phyloP scores from a whole-genome alignment of 148 eudicot genomes.

The Amaranthus palmeri region DNA sequence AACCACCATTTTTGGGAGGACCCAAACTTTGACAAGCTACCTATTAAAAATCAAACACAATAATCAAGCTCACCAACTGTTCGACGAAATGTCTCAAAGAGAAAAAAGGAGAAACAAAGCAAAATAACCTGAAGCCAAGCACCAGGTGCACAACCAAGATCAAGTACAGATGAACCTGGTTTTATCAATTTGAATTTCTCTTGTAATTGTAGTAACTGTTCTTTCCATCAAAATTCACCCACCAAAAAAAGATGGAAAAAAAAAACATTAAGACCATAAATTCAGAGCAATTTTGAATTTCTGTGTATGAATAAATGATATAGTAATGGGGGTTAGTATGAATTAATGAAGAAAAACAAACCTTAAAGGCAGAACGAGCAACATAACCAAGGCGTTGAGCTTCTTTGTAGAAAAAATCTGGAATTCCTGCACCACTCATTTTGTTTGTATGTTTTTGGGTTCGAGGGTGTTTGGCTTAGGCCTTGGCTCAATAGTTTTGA shows the following conservation, averaged over 20 bases:
- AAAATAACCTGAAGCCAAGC: conserved; percentile 92
- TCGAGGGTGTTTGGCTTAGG: neutral
- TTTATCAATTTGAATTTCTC: conserved; percentile 74
- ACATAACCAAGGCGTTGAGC: conserved; percentile 96
- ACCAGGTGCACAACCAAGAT: conserved; percentile 99
- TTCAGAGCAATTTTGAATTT: neutral
- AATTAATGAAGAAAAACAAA: conserved; percentile 17
- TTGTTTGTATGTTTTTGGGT: neutral
- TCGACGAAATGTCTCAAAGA: conserved; percentile 26
- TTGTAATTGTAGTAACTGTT: conserved; percentile 82
- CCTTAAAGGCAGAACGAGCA: conserved; percentile 99
- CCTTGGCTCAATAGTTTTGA: no score
- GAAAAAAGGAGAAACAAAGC: neutral
- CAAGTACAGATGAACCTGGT: conserved; percentile 80
- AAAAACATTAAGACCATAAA: neutral
- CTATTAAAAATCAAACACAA: conserved; percentile 23
- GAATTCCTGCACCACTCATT: conserved; percentile 69
- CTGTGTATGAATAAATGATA: no score
- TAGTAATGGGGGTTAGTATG: neutral
- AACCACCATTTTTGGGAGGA: conserved; percentile 60
- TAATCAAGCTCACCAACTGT: conserved; percentile 13
- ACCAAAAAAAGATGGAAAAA: conserved; percentile 4
- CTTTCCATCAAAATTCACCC: neutral
- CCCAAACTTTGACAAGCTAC: conserved; percentile 90
- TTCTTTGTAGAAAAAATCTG: conserved; percentile 92